These are phyloP conservation scores for Raffaelea albimanens DNA, from an alignment of 2,329 filamentous ascomycete species.

Conservation along the genomic window DNA sequence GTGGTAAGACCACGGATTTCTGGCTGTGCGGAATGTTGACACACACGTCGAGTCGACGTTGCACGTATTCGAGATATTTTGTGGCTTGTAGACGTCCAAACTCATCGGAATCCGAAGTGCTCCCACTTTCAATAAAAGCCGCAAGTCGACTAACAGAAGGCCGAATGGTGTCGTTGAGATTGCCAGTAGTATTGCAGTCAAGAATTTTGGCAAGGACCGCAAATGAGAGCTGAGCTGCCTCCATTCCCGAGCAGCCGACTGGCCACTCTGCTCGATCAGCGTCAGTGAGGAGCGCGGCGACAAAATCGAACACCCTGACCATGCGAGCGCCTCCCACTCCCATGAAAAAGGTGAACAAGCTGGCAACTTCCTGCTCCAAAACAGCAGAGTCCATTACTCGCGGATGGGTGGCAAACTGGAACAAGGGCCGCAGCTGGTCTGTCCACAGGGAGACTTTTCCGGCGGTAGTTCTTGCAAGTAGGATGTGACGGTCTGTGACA, in stretches of 20 bases:
- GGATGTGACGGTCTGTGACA: neutral
- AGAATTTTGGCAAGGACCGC: constrained; percentile 12
- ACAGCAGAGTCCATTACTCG: constrained; percentile 25
- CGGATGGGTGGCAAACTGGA: constrained; percentile 24
- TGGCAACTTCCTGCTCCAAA: constrained; percentile 26
- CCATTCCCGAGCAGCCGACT: neutral
- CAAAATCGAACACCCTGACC: constrained; percentile 21
- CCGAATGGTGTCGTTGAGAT: neutral
- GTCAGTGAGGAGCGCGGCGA: constrained; percentile 7
- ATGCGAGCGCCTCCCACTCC: constrained; percentile 23
- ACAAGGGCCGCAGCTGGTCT: constrained; percentile 14
- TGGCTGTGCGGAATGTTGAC: neutral
- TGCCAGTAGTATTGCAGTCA: constrained; percentile 12
- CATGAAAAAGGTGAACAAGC: constrained; percentile 23
- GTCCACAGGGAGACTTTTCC: constrained; percentile 1
- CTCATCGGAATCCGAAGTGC: neutral
- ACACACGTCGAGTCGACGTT: neutral
- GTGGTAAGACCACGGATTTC: neutral
- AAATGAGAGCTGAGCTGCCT: constrained; percentile 10
- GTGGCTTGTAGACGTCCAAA: constrained; percentile 4
- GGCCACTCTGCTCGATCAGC: neutral
- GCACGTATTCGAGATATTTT: constrained; percentile 8
- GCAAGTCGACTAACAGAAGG: neutral
- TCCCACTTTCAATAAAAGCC: neutral
- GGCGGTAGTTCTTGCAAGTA: neutral